These are phyloP conservation scores for Lactifluus echinatus DNA, from an alignment of 768 basidiomycete species.

Conservation along the genomic window DNA sequence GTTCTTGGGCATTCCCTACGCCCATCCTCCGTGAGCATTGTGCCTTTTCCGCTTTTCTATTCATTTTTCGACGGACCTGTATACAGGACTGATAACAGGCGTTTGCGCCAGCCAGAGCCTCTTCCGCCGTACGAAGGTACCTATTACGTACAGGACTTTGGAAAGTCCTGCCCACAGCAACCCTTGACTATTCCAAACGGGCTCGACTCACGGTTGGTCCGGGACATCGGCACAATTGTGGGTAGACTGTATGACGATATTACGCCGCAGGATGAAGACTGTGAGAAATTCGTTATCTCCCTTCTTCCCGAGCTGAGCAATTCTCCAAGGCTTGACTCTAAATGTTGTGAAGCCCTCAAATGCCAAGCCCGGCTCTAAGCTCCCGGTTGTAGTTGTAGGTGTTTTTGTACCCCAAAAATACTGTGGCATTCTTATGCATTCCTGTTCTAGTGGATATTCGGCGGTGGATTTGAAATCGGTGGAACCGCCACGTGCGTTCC, in stretches of 20 bases:
- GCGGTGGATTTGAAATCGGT: conserved; percentile 19
- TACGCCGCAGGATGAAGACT: conserved; percentile 20
- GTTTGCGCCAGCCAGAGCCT: conserved; percentile 30
- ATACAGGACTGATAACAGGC: conserved; percentile 28
- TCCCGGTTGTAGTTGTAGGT: conserved; percentile 25
- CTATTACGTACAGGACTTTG: conserved; percentile 19
- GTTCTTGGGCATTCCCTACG: conserved; percentile 37
- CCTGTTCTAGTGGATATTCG: conserved; percentile 23
- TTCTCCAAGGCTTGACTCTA: conserved; percentile 21
- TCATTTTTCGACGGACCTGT: background rate
- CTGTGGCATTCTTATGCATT: background rate
- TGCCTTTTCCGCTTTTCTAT: no score
- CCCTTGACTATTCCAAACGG: conserved; percentile 7
- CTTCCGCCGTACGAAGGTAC: conserved; percentile 15
- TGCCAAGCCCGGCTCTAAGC: conserved; percentile 1
- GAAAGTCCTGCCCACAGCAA: conserved; percentile 25
- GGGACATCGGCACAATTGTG: background rate
- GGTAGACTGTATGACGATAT: background rate
- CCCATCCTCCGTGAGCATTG: conserved; percentile 30
- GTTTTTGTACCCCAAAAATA: background rate
- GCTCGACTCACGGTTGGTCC: background rate
- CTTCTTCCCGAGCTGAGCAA: background rate
- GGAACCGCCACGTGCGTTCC: conserved; percentile 7
- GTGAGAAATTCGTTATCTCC: conserved; percentile 10
- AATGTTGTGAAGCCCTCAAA: conserved; percentile 22